These are phyloP conservation scores for Taphrina betulina DNA, from an alignment of 1,139 yeast genomes.

Conservation along the genomic window DNA sequence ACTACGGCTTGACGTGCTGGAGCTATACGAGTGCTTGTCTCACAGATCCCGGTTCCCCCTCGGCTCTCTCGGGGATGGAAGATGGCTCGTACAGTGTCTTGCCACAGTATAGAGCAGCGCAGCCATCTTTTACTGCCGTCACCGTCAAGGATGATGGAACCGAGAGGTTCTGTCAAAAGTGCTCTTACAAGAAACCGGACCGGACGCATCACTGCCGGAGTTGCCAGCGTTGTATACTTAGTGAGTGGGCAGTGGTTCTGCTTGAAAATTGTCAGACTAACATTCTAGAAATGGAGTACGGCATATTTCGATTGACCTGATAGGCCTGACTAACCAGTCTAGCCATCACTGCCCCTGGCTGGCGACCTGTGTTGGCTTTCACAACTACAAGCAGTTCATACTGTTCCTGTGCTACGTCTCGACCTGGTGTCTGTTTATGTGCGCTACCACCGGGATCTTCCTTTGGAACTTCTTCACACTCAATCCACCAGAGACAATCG, in stretches of 20 bases:
- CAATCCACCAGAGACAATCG: constrained; percentile 6
- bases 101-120: constrained; percentile 9
- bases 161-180: constrained; percentile 34
- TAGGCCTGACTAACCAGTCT: background rate
- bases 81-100: constrained; percentile 6
- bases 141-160: constrained; percentile 34
- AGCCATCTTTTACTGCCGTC: constrained; percentile 22
- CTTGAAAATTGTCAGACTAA: background rate
- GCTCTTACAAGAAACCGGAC: constrained; percentile 31
- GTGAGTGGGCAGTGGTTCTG: constrained; percentile 5
- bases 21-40: constrained; percentile 32
- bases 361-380: constrained; percentile 79
- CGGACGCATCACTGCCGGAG: constrained; percentile 34
- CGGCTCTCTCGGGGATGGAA: background rate
- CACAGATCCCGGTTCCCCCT: constrained; percentile 33
- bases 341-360: constrained; percentile 69
- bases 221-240: constrained; percentile 31
- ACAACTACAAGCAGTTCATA: constrained; percentile 73
- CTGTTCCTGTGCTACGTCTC: constrained; percentile 67
- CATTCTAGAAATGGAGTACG: constrained; percentile 30
- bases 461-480: constrained; percentile 22
- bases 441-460: constrained; percentile 5
- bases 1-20: constrained; percentile 24
- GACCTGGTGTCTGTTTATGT: constrained; percentile 49
- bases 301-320: background rate